phyloP scores from a whole-genome alignment of 768 basidiomycete species.

The Tylopilus balloui region DNA sequence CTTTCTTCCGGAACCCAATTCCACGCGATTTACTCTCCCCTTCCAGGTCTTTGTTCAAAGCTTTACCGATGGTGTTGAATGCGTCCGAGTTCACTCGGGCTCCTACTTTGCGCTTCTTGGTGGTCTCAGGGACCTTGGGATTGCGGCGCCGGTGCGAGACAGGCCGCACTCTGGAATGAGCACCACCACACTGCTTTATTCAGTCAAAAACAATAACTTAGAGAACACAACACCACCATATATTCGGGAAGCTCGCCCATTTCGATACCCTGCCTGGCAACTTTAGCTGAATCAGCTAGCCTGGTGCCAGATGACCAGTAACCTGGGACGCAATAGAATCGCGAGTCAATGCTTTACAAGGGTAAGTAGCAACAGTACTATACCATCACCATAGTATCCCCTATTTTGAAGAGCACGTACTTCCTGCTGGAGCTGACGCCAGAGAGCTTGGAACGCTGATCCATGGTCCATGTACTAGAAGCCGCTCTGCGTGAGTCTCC shows the following conservation, averaged over 20 bases:
- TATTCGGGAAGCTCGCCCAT: slow-evolving; percentile 69
- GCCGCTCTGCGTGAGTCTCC: not conserved
- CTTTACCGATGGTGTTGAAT: slow-evolving; percentile 55
- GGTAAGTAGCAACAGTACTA: slow-evolving; percentile 1
- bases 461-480: slow-evolving; percentile 78
- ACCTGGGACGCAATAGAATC: slow-evolving; percentile 39
- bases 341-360: slow-evolving; percentile 5
- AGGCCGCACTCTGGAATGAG: slow-evolving; percentile 61
- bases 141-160: slow-evolving; percentile 41
- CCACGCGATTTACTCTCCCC: slow-evolving; percentile 42
- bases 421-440: slow-evolving; percentile 61
- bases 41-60: slow-evolving; percentile 42
- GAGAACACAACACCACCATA: slow-evolving; percentile 42
- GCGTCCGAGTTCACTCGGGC: slow-evolving; percentile 56
- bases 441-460: slow-evolving; percentile 67
- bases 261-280: slow-evolving; percentile 49
- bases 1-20: slow-evolving; percentile 67
- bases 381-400: slow-evolving; percentile 84
- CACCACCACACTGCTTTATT: slow-evolving; percentile 65
- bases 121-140: slow-evolving; percentile 57
- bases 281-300: slow-evolving; percentile 56
- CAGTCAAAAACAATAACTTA: not conserved
- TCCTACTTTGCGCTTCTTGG: slow-evolving; percentile 69
- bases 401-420: slow-evolving; percentile 64
- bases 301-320: slow-evolving; percentile 80